Percentiles rank a stretch among this genome's conserved stretches.
Conservation (phyloP, 352 stramenopile species). For the Globisporangium splendens region DNA sequence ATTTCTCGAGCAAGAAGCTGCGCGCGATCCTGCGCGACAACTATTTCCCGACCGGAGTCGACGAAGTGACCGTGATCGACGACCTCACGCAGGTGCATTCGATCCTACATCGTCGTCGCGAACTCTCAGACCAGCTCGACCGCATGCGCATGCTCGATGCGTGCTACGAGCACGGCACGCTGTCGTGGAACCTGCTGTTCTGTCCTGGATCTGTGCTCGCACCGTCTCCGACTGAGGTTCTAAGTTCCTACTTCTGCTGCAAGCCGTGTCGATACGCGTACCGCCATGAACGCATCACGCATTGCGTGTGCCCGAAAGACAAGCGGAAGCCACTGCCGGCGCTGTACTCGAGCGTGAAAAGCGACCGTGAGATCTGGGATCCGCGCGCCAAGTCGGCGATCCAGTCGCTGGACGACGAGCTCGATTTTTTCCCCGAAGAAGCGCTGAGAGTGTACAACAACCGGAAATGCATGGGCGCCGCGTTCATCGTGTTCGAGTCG, state of each 20-base stretch:
- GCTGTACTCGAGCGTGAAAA: slow-evolving; percentile 26
- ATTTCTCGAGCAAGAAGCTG: slow-evolving; percentile 46
- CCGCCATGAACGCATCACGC: slow-evolving; percentile 31
- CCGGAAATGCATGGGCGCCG: slow-evolving; percentile 52
- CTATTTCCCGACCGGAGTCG: slow-evolving; percentile 38
- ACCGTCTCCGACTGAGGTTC: slow-evolving; percentile 37
- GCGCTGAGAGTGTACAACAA: slow-evolving; percentile 56
- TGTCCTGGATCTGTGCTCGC: slow-evolving; percentile 56
- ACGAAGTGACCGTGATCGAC: slow-evolving; percentile 63
- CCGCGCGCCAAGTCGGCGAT: slow-evolving; percentile 16
- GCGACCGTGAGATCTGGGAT: slow-evolving; percentile 27
- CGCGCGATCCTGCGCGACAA: slow-evolving; percentile 26
- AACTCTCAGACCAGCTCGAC: slow-evolving; percentile 47
- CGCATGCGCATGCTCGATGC: slow-evolving; percentile 53
- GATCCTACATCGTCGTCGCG: slow-evolving; percentile 42
- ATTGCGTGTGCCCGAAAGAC: slow-evolving; percentile 35
- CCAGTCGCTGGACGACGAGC: slow-evolving; percentile 50
- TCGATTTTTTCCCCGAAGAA: slow-evolving; percentile 73
- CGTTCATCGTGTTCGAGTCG: slow-evolving; percentile 76
- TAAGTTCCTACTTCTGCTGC: slow-evolving; percentile 44
- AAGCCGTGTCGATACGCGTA: slow-evolving; percentile 55
- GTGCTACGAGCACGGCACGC: slow-evolving; percentile 41
- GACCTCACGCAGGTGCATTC: slow-evolving; percentile 60
- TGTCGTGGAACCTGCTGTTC: slow-evolving; percentile 68
- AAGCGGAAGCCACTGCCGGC: slow-evolving; percentile 3